Conservation (phyloP, 2,329 filamentous ascomycete genomes). For the Lecanoromycetidae sp. region DNA sequence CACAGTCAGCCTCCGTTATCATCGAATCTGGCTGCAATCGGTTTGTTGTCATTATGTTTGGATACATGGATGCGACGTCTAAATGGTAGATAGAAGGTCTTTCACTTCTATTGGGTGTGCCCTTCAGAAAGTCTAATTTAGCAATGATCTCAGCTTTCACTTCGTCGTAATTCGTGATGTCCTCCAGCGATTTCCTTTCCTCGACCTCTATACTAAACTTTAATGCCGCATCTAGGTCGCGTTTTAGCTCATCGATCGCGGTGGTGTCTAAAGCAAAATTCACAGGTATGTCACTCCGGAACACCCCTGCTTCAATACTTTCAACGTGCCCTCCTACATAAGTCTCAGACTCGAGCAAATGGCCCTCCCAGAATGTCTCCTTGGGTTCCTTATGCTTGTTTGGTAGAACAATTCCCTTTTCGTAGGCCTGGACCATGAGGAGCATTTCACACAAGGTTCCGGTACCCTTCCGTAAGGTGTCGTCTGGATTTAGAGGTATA, state of each 20-base stretch:
- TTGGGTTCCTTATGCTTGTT: slow-evolving; percentile 90
- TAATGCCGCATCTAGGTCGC: slow-evolving; percentile 76
- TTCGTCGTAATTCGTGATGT: slow-evolving; percentile 70
- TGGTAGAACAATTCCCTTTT: slow-evolving; percentile 80
- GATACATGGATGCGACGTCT: slow-evolving; percentile 98
- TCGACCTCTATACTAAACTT: slow-evolving; percentile 78
- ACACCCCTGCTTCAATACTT: slow-evolving; percentile 96
- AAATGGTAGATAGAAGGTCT: slow-evolving; percentile 90
- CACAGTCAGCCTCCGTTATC: slow-evolving; percentile 91
- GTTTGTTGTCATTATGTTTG: slow-evolving; percentile 99
- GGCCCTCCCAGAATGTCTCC: slow-evolving; percentile 93
- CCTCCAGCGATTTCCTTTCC: slow-evolving; percentile 69
- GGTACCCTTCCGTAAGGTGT: slow-evolving; percentile 86
- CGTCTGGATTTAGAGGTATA: slow-evolving; percentile 81
- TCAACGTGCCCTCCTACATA: slow-evolving; percentile 98
- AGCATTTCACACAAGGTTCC: slow-evolving; percentile 99
- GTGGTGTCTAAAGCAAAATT: slow-evolving; percentile 83
- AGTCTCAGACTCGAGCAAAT: slow-evolving; percentile 90
- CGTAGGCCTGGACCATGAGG: slow-evolving; percentile 95
- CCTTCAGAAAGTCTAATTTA: slow-evolving; percentile 58
- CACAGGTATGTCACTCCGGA: slow-evolving; percentile 86
- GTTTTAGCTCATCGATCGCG: slow-evolving; percentile 78
- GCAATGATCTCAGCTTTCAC: slow-evolving; percentile 71
- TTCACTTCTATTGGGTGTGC: slow-evolving; percentile 73
- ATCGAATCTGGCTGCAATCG: slow-evolving; percentile 96